phyloP scores from a whole-genome alignment of 2,329 filamentous ascomycete genomes.

The Cladosporium phlei region DNA sequence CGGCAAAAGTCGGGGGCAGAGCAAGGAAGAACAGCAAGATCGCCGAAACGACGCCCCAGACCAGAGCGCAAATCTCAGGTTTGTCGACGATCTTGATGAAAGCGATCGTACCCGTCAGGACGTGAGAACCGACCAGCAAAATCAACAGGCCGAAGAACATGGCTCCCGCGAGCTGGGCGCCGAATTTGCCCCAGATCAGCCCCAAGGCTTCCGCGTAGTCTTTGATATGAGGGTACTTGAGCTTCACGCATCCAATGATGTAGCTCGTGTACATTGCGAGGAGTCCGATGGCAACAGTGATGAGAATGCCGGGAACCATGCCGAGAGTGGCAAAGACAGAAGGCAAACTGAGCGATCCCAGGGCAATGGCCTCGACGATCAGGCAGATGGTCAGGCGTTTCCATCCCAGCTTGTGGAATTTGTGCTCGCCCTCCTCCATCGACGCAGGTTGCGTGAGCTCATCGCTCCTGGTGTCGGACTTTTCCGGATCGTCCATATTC shows the following conservation, averaged over 20 bases:
- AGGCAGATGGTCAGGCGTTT: constrained; percentile 41
- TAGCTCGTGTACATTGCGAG: constrained; percentile 60
- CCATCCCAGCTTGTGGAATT: constrained; percentile 45
- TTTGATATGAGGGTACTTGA: constrained; percentile 41
- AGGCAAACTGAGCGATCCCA: constrained; percentile 55
- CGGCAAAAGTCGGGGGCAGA: constrained; percentile 77
- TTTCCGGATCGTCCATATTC: constrained; percentile 2
- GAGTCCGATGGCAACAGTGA: constrained; percentile 51
- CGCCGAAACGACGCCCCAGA: constrained; percentile 41
- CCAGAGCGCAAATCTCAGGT: constrained; percentile 36
- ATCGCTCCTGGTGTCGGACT: not conserved
- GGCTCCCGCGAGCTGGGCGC: constrained; percentile 62
- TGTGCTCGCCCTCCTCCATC: constrained; percentile 22
- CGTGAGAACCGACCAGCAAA: constrained; percentile 79
- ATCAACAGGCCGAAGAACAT: constrained; percentile 96
- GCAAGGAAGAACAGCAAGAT: constrained; percentile 61
- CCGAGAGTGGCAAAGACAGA: constrained; percentile 52
- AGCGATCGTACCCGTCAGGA: constrained; percentile 68
- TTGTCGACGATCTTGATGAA: constrained; percentile 38
- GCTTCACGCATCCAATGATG: constrained; percentile 58
- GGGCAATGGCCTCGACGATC: constrained; percentile 57
- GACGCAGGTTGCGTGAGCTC: not conserved
- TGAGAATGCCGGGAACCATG: constrained; percentile 51
- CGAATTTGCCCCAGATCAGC: constrained; percentile 54
- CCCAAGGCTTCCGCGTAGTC: constrained; percentile 43